phyloP scores from a whole-genome alignment of 495 filamentous ascomycete genomes.

The Podospora pseudopauciseta region DNA sequence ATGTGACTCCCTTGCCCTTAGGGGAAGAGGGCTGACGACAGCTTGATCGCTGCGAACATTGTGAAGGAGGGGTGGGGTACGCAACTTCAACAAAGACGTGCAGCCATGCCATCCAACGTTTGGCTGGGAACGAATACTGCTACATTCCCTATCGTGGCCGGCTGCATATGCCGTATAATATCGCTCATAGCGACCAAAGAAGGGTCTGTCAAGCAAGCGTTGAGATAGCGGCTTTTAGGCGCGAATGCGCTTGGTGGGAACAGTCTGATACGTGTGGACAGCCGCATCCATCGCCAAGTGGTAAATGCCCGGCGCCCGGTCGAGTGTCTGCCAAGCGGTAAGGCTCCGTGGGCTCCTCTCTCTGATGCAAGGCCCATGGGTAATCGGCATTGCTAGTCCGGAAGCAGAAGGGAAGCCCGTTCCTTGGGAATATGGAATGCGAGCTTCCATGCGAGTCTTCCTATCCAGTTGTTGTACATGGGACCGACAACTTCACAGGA shows the following conservation, averaged over 20 bases:
- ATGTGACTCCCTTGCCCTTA: neutral
- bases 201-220: neutral
- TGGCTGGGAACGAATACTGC: neutral
- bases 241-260: neutral
- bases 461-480: no score
- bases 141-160: neutral
- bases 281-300: neutral
- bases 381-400: no score
- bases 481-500: no score
- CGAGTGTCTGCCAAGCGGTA: no score
- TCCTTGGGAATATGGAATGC: neutral
- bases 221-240: neutral
- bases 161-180: neutral
- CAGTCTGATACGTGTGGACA: neutral
- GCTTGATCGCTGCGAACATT: neutral
- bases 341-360: neutral
- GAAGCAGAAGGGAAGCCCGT: neutral
- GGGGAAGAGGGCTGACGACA: neutral
- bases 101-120: neutral
- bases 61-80: neutral
- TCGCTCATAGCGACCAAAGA: neutral
- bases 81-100: neutral
- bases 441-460: neutral
- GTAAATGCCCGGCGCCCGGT: neutral
- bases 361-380: neutral